phyloP scores from a whole-genome alignment of 2,329 filamentous ascomycete genomes.

The Zymoseptoria tritici region DNA sequence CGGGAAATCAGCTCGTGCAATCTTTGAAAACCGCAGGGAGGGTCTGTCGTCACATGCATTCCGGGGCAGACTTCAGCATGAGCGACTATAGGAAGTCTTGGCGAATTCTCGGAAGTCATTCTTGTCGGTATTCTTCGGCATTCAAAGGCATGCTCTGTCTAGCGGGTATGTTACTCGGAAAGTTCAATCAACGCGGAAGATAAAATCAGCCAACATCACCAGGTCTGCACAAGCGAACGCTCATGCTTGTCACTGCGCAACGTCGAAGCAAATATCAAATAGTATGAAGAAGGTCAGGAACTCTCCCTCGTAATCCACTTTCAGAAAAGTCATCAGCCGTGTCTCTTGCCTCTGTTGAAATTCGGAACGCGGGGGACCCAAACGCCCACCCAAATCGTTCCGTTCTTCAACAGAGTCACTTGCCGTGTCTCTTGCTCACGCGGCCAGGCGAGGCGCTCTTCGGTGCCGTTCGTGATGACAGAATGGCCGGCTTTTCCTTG shows the following conservation, averaged over 20 bases:
- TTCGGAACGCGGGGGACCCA: too few relatives aligned
- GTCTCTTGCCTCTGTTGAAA: not conserved
- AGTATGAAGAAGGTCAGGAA: not conserved
- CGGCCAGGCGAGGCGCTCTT: constrained; percentile 10
- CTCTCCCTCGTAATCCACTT: not conserved
- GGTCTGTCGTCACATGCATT: not conserved
- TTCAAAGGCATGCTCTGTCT: not conserved
- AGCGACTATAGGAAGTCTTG: not conserved
- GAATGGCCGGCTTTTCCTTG: constrained; percentile 7
- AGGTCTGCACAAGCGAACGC: not conserved
- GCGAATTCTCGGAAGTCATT: not conserved
- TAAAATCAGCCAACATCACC: not conserved
- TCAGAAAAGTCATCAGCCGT: not conserved
- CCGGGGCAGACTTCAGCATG: not conserved
- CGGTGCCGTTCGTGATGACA: constrained; percentile 2
- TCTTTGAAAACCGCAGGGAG: not conserved
- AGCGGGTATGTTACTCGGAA: not conserved
- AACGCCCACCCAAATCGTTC: too few relatives aligned
- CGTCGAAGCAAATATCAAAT: not conserved
- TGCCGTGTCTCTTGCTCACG: not conserved
- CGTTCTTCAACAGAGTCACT: too few relatives aligned
- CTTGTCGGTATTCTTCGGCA: not conserved
- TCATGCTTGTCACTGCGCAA: not conserved
- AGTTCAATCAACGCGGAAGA: not conserved
- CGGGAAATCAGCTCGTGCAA: not conserved